Percentiles rank a stretch among this genome's conserved stretches.
Conservation (phyloP, 129 eudicot genomes). For the Arctium minus region DNA sequence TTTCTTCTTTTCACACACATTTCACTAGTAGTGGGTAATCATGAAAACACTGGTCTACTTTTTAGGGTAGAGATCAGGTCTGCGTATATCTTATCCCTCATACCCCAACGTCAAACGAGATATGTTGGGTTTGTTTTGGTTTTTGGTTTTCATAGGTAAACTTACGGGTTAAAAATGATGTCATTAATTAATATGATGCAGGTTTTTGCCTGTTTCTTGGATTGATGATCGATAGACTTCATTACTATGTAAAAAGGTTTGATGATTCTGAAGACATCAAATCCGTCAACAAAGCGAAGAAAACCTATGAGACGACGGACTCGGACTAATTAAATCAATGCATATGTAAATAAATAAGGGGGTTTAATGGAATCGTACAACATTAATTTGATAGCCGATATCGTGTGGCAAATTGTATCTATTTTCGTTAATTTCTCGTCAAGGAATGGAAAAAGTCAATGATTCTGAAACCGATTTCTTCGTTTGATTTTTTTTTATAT, state of each 20-base stretch:
- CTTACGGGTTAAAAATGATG: not conserved
- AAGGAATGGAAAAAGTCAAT: not conserved
- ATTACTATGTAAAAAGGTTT: conserved; percentile 57
- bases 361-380: not conserved
- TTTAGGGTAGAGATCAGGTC: not conserved
- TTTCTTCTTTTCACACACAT: too few relatives aligned
- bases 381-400: not conserved
- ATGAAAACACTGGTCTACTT: not conserved
- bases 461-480: not conserved
- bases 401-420: not conserved
- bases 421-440: not conserved
- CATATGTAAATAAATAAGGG: not conserved
- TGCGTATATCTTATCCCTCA: not conserved
- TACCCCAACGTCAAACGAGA: not conserved
- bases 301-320: conserved; percentile 6
- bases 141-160: not conserved
- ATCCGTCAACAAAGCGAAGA: not conserved
- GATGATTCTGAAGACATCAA: conserved; percentile 12
- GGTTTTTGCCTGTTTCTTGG: conserved; percentile 69
- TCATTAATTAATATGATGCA: conserved; percentile 15
- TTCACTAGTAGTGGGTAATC: not conserved
- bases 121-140: not conserved
- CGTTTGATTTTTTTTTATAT: not conserved
- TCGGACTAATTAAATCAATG: conserved; percentile 22
- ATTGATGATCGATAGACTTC: conserved; percentile 77